Conservation (phyloP, 306 rosid genomes). For the Gynostemma pentaphyllum region DNA sequence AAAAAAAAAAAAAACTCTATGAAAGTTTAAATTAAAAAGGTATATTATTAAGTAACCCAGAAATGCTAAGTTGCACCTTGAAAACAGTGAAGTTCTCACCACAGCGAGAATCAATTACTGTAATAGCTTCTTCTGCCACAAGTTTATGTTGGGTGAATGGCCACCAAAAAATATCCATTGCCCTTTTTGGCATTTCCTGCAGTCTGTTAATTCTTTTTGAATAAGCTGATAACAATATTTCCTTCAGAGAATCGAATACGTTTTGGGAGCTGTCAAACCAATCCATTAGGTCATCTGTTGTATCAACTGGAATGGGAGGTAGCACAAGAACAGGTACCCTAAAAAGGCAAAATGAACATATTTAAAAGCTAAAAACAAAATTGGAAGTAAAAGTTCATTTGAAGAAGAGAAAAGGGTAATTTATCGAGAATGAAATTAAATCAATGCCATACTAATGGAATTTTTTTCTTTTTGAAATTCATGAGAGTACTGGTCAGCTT, state of each 20-base stretch:
- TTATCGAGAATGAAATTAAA: not conserved
- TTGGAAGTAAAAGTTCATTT: not conserved
- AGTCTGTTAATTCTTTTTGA: constrained; percentile 44
- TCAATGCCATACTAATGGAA: not conserved
- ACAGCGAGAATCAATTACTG: constrained; percentile 90
- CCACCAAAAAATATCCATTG: constrained; percentile 81
- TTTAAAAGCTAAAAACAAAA: not conserved
- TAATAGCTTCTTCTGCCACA: constrained; percentile 57
- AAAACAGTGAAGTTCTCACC: constrained; percentile 84
- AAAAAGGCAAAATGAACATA: constrained; percentile 11
- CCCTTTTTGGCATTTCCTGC: constrained; percentile 78
- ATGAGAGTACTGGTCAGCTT: too few species aligned
- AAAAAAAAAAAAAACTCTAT: not conserved
- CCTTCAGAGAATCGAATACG: constrained; percentile 52
- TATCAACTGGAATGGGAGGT: constrained; percentile 73
- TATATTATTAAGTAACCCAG: not conserved
- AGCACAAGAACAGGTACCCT: constrained; percentile 86
- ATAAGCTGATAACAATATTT: constrained; percentile 56
- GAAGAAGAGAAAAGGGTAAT: not conserved
- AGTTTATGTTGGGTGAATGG: constrained; percentile 94
- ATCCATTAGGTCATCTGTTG: constrained; percentile 57
- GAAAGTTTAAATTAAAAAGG: not conserved
- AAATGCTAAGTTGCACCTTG: constrained; percentile 43
- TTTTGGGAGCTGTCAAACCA: constrained; percentile 55
- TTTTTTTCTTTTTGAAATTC: too few species aligned